These are phyloP conservation scores for Coemansia sp. DNA, from an alignment of 192 early-diverging fungal species.

Conservation along the genomic window DNA sequence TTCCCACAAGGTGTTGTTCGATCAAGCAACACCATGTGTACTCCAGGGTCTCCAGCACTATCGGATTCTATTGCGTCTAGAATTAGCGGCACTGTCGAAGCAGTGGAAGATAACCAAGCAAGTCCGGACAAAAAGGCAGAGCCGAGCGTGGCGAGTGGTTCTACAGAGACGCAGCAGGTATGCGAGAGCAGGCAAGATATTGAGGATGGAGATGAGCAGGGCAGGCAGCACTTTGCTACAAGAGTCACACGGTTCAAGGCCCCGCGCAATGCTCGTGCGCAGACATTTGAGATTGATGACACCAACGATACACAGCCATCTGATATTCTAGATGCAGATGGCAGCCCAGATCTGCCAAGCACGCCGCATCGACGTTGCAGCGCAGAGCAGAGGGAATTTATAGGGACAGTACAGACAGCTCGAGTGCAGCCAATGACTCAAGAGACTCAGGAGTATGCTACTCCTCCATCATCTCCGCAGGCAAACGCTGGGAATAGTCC, in stretches of 20 bases:
- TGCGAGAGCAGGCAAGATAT: background rate
- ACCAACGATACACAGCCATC: conserved; percentile 1
- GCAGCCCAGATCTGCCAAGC: too few relatives aligned
- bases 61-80: too few relatives aligned
- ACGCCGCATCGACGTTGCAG: background rate
- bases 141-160: background rate
- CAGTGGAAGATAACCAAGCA: background rate
- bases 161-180: background rate
- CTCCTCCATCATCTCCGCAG: too few relatives aligned
- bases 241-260: conserved; percentile 46
- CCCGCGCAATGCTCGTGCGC: conserved; percentile 40
- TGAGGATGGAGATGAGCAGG: conserved; percentile 9
- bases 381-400: too few relatives aligned
- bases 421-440: too few relatives aligned
- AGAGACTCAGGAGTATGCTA: too few relatives aligned
- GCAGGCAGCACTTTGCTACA: conserved; percentile 30
- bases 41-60: too few relatives aligned
- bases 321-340: background rate
- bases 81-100: background rate
- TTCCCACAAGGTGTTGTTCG: too few relatives aligned
- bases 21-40: background rate
- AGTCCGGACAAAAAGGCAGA: background rate
- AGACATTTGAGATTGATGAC: conserved; percentile 43
- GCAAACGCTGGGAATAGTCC: too few relatives aligned
- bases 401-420: too few relatives aligned